These are phyloP conservation scores for Geranium incanum DNA, from an alignment of 441 rosid genomes.

Conservation along the genomic window DNA sequence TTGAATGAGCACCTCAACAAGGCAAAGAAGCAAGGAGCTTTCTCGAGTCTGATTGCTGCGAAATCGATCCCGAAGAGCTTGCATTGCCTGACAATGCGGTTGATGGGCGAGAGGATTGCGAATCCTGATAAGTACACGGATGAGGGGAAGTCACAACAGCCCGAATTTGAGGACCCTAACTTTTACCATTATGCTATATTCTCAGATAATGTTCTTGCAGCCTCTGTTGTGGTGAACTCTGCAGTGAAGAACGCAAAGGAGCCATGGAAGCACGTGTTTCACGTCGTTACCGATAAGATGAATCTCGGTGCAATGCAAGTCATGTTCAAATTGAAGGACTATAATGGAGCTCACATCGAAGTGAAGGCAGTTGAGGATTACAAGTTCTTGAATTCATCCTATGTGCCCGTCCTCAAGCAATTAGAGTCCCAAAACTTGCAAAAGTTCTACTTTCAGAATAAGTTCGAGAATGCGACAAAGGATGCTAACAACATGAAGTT, in stretches of 20 bases:
- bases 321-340: slow-evolving; percentile 83
- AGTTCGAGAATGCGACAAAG: slow-evolving; percentile 86
- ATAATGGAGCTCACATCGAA: slow-evolving; percentile 71
- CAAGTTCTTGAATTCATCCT: slow-evolving; percentile 54
- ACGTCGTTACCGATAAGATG: slow-evolving; percentile 78
- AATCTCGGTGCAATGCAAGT: slow-evolving; percentile 83
- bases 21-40: slow-evolving; percentile 84
- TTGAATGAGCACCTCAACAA: slow-evolving; percentile 61
- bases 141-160: slow-evolving; percentile 38
- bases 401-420: slow-evolving; percentile 79
- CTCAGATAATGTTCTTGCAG: slow-evolving; percentile 86
- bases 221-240: slow-evolving; percentile 84
- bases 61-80: slow-evolving; percentile 79
- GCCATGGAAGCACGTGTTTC: slow-evolving; percentile 86
- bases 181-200: slow-evolving; percentile 76
- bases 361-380: slow-evolving; percentile 74
- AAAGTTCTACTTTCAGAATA: slow-evolving; percentile 91
- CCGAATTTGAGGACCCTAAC: slow-evolving; percentile 63
- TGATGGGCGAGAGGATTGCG: slow-evolving; percentile 69
- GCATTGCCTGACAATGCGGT: slow-evolving; percentile 89
- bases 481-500: slow-evolving; percentile 66
- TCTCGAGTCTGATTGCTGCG: slow-evolving; percentile 71
- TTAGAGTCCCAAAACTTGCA: slow-evolving; percentile 80
- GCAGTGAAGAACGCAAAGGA: slow-evolving; percentile 79
- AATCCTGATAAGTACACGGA: slow-evolving; percentile 78